Evolutionary conservation across 768 basidiomycete genomes (phyloP), one percentile per base, ranked within the genome.

Genomic region (Termitomyces titanicus): DNA sequence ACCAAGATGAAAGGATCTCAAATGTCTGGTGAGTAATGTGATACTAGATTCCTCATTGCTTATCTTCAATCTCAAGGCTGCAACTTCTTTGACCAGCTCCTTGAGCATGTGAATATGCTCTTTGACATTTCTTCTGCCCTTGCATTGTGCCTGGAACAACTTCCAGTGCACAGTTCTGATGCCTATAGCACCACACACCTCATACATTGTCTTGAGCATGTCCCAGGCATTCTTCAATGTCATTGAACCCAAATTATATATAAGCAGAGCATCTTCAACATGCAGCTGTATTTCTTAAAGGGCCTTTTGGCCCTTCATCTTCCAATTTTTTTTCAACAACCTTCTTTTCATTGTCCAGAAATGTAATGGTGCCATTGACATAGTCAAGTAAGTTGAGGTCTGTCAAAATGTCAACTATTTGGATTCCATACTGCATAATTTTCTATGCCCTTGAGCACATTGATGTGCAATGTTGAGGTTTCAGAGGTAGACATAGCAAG

Each of bases 81-180:
- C 45, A 33, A 66, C 51, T 50, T 72, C 63, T 34, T 67, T 49
- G 44, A 66, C 54, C 47, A 58, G 61, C 10, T 57, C 37, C 33
- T 63, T 49, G 47, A 75, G 62, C 35, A 57, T 61, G 8, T 55
- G 56, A 22, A 74, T 64, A 53, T 73, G 71, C 39, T 66, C 65
- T n/a, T n/a, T n/a, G n/a, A n/a, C n/a, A n/a, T n/a, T n/a, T n/a
- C n/a, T n/a, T n/a, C n/a, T n/a, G n/a, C n/a, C n/a, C n/a, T n/a
- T n/a, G n/a, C n/a, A n/a, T n/a, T n/a, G n/a, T n/a, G n/a, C n/a
- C n/a, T n/a, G n/a, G n/a, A n/a, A n/a, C n/a, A n/a, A n/a, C n/a
- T n/a, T n/a, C n/a, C n/a, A n/a, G n/a, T n/a, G n/a, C n/a, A n/a
- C n/a, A n/a, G n/a, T n/a, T n/a, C n/a, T n/a, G n/a, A n/a, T n/a